Evolutionary conservation across 495 filamentous ascomycete genomes (phyloP).

Genomic region (Hypoxylon fragiforme): DNA sequence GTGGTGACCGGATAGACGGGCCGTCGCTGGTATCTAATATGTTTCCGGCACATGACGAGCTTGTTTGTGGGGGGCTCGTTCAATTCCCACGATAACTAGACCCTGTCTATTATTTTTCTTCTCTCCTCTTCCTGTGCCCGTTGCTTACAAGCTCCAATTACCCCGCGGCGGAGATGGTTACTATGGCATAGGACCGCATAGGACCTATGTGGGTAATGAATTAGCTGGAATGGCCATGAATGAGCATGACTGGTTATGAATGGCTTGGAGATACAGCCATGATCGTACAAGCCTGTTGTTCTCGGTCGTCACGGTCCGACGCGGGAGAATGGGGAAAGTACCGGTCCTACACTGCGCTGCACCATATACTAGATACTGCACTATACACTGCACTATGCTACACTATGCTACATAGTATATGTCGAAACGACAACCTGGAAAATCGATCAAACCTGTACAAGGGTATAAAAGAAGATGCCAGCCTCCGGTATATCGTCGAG

Average conservation of each 20-base stretch:
- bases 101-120: constrained; percentile 1
- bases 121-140: constrained; percentile 5
- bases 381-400: not conserved
- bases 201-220: constrained; percentile 31
- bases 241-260: constrained; percentile 19
- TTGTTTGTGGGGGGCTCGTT: constrained; percentile 30
- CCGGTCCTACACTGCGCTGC: constrained; percentile 19
- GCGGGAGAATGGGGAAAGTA: constrained; percentile 49
- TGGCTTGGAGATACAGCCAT: constrained; percentile 33
- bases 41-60: constrained; percentile 36
- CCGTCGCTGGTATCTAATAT: constrained; percentile 38
- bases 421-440: constrained; percentile 5
- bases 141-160: constrained; percentile 36
- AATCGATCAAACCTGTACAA: constrained; percentile 15
- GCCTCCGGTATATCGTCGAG: constrained; percentile 21
- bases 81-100: constrained; percentile 20
- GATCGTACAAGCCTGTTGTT: constrained; percentile 40
- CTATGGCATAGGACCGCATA: no score
- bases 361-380: constrained; percentile 8
- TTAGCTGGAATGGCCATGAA: not conserved
- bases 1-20: constrained; percentile 36
- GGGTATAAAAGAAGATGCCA: constrained; percentile 35
- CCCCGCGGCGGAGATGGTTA: constrained; percentile 41
- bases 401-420: constrained; percentile 8
- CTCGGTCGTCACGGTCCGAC: constrained; percentile 55